Percentiles rank a stretch among this genome's conserved stretches.
phyloP scores from a whole-genome alignment of 352 stramenopile genomes.

The Phytophthora vignae region DNA sequence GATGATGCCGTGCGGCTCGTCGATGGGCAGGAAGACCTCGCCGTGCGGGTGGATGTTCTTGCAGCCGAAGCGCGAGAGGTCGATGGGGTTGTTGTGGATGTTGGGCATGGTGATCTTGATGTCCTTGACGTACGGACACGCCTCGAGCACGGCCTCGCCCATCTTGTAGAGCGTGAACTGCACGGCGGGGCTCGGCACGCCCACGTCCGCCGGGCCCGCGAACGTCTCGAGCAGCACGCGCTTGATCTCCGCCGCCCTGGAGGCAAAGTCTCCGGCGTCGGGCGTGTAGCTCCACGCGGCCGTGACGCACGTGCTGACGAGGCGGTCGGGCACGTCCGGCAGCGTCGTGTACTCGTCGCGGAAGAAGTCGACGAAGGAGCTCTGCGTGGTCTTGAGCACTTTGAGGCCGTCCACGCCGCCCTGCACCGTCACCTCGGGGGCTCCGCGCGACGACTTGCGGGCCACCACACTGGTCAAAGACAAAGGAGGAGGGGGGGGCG shows the following conservation, averaged over 20 bases:
- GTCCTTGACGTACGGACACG: conserved; percentile 70
- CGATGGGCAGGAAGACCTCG: conserved; percentile 88
- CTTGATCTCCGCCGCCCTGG: conserved; percentile 66
- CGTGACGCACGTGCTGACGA: conserved; percentile 81
- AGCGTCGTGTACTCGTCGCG: conserved; percentile 84
- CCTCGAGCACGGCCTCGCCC: conserved; percentile 80
- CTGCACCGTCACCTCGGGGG: conserved; percentile 55
- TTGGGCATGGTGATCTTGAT: conserved; percentile 88
- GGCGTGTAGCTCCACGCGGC: conserved; percentile 79
- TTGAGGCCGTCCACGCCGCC: conserved; percentile 73
- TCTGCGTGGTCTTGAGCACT: conserved; percentile 92
- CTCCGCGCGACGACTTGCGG: conserved; percentile 50
- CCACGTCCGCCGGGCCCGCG: conserved; percentile 76
- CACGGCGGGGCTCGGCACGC: conserved; percentile 78
- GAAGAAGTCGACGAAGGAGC: conserved; percentile 89
- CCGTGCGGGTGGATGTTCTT: conserved; percentile 90
- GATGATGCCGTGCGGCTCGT: conserved; percentile 91
- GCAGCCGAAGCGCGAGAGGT: conserved; percentile 84
- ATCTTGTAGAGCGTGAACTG: conserved; percentile 91
- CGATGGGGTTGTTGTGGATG: conserved; percentile 91
- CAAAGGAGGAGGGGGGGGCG: not conserved
- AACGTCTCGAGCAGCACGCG: conserved; percentile 81
- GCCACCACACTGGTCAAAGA: conserved; percentile 48
- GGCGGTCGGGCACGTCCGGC: conserved; percentile 75
- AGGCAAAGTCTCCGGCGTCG: conserved; percentile 48